These are phyloP conservation scores for Cryptococcus sp. DNA, from an alignment of 1,284 basidiomycete species.

Conservation along the genomic window DNA sequence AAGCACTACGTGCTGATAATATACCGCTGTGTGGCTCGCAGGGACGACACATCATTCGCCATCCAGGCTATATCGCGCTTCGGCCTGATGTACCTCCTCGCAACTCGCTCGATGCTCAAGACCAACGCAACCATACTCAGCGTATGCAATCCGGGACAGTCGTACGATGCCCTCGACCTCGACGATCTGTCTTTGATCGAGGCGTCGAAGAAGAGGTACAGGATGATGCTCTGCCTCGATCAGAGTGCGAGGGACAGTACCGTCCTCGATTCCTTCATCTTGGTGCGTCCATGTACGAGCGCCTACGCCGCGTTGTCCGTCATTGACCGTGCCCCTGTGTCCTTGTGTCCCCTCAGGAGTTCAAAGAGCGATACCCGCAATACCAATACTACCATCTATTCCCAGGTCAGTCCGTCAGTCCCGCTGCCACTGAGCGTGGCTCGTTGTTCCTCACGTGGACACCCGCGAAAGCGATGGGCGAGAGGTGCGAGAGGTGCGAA, in stretches of 20 bases:
- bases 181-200: neutral
- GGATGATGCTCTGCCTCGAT: neutral
- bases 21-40: too few relatives aligned
- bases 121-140: neutral
- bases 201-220: neutral
- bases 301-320: too few relatives aligned
- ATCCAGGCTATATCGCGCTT: neutral
- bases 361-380: neutral
- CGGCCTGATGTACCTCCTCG: neutral
- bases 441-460: neutral
- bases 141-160: neutral
- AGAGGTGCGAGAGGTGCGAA: too few relatives aligned
- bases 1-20: too few relatives aligned
- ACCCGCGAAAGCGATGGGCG: neutral
- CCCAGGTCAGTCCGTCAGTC: neutral
- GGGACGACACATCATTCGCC: neutral
- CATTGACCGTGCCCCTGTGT: too few relatives aligned
- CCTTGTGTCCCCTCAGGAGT: neutral
- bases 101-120: neutral
- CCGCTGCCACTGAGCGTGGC: neutral
- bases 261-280: neutral
- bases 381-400: neutral
- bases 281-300: neutral
- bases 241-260: neutral
- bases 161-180: neutral